These are phyloP conservation scores for Globisporangium middletonii DNA, from an alignment of 352 stramenopile genomes.

Conservation along the genomic window DNA sequence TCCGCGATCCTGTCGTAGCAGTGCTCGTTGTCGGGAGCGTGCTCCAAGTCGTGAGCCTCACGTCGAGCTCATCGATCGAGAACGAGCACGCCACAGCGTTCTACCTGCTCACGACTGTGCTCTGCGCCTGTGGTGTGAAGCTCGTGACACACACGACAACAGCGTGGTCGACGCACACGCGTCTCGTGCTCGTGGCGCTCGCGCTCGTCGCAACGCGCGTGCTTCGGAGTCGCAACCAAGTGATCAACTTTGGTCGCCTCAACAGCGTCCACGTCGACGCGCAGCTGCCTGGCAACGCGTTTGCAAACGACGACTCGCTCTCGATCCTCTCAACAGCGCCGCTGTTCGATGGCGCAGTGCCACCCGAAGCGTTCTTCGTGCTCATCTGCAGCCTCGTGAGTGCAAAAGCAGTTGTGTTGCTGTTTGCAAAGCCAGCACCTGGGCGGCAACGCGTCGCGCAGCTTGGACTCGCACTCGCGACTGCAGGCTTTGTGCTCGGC, in stretches of 20 bases:
- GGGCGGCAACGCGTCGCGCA: background rate
- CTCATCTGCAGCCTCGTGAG: slow-evolving; percentile 35
- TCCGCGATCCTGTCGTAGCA: background rate
- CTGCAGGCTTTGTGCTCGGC: slow-evolving; percentile 17
- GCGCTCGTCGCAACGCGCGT: slow-evolving; percentile 46
- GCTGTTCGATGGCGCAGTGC: slow-evolving; percentile 26
- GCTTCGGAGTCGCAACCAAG: slow-evolving; percentile 71
- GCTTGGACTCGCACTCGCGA: slow-evolving; percentile 7
- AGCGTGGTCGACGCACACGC: background rate
- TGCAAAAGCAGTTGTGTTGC: slow-evolving; percentile 16
- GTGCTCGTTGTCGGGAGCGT: slow-evolving; percentile 17
- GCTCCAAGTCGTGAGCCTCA: slow-evolving; percentile 55
- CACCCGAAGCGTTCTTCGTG: slow-evolving; percentile 18
- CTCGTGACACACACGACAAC: slow-evolving; percentile 9
- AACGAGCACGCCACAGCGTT: slow-evolving; percentile 86
- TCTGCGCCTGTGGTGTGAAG: slow-evolving; percentile 18
- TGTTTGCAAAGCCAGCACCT: background rate
- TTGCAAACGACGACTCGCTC: slow-evolving; percentile 69
- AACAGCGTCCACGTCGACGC: slow-evolving; percentile 51
- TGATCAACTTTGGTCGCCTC: slow-evolving; percentile 85
- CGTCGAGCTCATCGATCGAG: slow-evolving; percentile 84
- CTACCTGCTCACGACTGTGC: slow-evolving; percentile 56
- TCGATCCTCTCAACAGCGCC: slow-evolving; percentile 74
- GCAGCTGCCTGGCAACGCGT: slow-evolving; percentile 51
- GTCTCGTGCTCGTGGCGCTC: slow-evolving; percentile 14